These are phyloP conservation scores for Penicillium sp. DNA, from an alignment of 2,329 filamentous ascomycete genomes.

Conservation along the genomic window DNA sequence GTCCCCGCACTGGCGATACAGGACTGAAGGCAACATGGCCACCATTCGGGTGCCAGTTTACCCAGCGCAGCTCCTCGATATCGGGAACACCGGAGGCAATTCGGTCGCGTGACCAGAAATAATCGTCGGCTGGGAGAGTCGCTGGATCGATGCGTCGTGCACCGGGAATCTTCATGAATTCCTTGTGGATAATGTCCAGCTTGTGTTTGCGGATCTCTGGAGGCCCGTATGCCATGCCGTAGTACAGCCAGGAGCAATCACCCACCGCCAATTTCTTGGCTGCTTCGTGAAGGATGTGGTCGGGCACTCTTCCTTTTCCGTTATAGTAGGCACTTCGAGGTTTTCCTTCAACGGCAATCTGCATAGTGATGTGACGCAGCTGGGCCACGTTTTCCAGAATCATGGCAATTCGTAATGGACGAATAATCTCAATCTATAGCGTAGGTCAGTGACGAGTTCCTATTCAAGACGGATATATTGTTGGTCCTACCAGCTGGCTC, in stretches of 20 bases:
- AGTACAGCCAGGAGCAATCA: slow-evolving; percentile 9
- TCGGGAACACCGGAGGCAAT: slow-evolving; percentile 4
- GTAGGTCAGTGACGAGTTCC: background rate
- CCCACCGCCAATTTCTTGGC: slow-evolving; percentile 2
- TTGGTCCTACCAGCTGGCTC: slow-evolving; percentile 1
- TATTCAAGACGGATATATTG: background rate
- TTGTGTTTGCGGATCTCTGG: slow-evolving; percentile 10
- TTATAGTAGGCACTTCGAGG: slow-evolving; percentile 8
- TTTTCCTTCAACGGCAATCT: slow-evolving; percentile 5
- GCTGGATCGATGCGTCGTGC: slow-evolving; percentile 4
- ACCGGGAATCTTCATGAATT: slow-evolving; percentile 11
- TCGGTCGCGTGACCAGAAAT: slow-evolving; percentile 8
- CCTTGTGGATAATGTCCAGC: slow-evolving; percentile 9
- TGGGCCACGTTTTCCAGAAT: slow-evolving; percentile 10
- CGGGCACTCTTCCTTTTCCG: slow-evolving; percentile 4
- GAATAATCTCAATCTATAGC: slow-evolving; percentile 7
- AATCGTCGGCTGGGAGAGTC: background rate
- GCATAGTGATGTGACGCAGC: slow-evolving; percentile 7
- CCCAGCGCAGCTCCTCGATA: slow-evolving; percentile 10
- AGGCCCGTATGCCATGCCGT: slow-evolving; percentile 8
- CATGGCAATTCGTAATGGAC: slow-evolving; percentile 9
- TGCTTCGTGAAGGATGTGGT: slow-evolving; percentile 5
- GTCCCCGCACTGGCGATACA: slow-evolving; percentile 4
- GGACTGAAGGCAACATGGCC: slow-evolving; percentile 11
- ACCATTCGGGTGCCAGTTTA: slow-evolving; percentile 12